These are phyloP conservation scores for Hexamita inflata DNA, from an alignment of 208 protist genomes.

Conservation along the genomic window DNA sequence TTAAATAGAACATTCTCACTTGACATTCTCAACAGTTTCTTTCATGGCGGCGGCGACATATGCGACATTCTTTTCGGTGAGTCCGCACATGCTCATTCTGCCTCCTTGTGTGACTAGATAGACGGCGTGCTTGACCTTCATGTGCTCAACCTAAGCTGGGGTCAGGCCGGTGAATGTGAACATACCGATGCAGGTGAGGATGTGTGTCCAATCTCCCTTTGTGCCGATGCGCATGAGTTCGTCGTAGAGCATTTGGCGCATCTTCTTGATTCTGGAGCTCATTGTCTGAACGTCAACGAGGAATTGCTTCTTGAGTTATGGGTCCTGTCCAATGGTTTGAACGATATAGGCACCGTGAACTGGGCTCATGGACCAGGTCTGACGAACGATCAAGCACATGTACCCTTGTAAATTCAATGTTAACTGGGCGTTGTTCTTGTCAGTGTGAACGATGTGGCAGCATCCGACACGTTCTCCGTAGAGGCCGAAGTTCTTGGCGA, in stretches of 20 bases:
- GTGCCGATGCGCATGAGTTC: background rate
- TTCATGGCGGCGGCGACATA: slow-evolving; percentile 29
- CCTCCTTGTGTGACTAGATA: slow-evolving; percentile 20
- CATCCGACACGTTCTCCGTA: slow-evolving; percentile 33
- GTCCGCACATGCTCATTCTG: slow-evolving; percentile 33
- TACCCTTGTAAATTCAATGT: background rate
- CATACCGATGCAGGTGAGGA: slow-evolving; percentile 33
- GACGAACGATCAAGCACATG: background rate
- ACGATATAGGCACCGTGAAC: slow-evolving; percentile 33
- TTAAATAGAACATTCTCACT: no score
- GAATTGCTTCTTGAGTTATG: slow-evolving; percentile 4
- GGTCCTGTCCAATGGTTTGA: background rate
- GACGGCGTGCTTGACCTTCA: slow-evolving; percentile 17
- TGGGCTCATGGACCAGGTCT: slow-evolving; percentile 19
- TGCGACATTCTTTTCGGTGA: slow-evolving; percentile 23
- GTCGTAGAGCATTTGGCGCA: background rate
- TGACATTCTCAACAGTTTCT: slow-evolving; percentile 28
- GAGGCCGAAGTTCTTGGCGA: slow-evolving; percentile 42
- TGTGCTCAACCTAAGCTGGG: slow-evolving; percentile 1
- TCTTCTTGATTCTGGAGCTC: slow-evolving; percentile 8
- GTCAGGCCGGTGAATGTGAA: slow-evolving; percentile 42
- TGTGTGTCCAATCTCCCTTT: slow-evolving; percentile 23
- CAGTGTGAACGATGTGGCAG: slow-evolving; percentile 1
- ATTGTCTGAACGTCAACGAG: slow-evolving; percentile 14
- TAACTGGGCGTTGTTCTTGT: background rate